Evolutionary conservation across 2,329 filamentous ascomycete species (phyloP), one percentile per base, ranked within the genome.

Genomic region (Cryphonectria nitschkei): DNA sequence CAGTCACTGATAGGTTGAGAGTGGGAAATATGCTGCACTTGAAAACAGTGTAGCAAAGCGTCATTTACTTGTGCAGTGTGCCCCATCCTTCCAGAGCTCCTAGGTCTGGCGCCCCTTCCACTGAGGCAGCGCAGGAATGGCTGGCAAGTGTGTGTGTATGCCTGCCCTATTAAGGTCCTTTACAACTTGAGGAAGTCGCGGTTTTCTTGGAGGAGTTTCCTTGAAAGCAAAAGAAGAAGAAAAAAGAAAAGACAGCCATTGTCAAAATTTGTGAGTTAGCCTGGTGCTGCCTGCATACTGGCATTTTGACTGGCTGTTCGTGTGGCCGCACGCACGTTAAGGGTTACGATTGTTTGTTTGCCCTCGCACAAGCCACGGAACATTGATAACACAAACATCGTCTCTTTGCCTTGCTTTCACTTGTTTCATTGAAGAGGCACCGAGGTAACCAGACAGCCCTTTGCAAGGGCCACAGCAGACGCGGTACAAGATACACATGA

Each of bases 301-400:
- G 22, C 22, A 2, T n/a, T n/a, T 50, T 50, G 46, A 50, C 46
- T 50, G 46, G 46, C 22, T 50, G 46, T 50, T 22, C 46, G 22
- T 50, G 46, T 50, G 46, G 22, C 46, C 22, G 58, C 58, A 11
- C 11, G 19, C 34, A n/a, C 34, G 22, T n/a, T 34, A n/a, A 39
- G 32, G 34, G 19, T n/a, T 39, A 4, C 2, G 58, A n/a, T 50
- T 19, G 19, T 60, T 68, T 71, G 69, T 68, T 71, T 71, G 69
- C 69, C 22, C 54, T 56, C 43, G 62, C 61, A 71, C 62, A 61
- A 68, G 62, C 26, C 41, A 50, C 32, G 14, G 6, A 34, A 22
- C 46, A 56, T 50, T 14, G 61, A 46, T 37, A 71, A 32, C 62
- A 37, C 62, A 64, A 52, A 54, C 43, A 34, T 52, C 54, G 19